phyloP scores from a whole-genome alignment of 108 stramenopile genomes.

The Fistulifera solaris region DNA sequence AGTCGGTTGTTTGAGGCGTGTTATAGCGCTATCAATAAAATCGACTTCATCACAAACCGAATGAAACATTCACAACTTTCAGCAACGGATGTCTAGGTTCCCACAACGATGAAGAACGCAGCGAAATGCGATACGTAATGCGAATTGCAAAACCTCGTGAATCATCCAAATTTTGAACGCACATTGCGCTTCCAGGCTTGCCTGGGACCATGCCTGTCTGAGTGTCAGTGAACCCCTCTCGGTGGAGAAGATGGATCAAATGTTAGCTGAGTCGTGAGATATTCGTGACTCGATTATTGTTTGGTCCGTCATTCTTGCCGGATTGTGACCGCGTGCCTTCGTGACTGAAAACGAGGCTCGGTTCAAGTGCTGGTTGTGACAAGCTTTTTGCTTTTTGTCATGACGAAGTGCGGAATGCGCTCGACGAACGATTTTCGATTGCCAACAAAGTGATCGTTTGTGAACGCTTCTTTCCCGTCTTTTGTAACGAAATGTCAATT shows the following conservation, averaged over 20 bases:
- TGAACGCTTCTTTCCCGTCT: too few species aligned
- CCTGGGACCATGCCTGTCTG: slow-evolving; percentile 84
- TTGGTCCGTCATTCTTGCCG: background rate
- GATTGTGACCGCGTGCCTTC: too few species aligned
- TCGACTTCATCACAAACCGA: background rate
- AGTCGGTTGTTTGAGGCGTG: background rate
- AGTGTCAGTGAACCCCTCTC: slow-evolving; percentile 82
- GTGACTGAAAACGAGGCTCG: too few species aligned
- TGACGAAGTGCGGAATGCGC: too few species aligned
- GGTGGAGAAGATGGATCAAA: slow-evolving; percentile 36
- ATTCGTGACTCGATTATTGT: too few species aligned
- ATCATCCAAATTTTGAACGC: slow-evolving; percentile 95
- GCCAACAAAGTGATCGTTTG: too few species aligned
- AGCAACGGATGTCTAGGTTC: slow-evolving; percentile 97
- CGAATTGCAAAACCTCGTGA: slow-evolving; percentile 93
- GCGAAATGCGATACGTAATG: slow-evolving; percentile 98
- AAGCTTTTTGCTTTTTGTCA: too few species aligned
- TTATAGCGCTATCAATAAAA: background rate
- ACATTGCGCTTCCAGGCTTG: slow-evolving; percentile 83
- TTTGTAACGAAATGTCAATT: too few species aligned
- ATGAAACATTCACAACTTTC: slow-evolving; percentile 68
- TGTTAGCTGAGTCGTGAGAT: too few species aligned
- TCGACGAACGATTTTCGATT: too few species aligned
- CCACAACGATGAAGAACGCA: slow-evolving; percentile 98
- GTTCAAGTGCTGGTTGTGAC: too few species aligned